Conservation (phyloP, 2,329 filamentous ascomycete genomes). For the Fusarium annulatum region DNA sequence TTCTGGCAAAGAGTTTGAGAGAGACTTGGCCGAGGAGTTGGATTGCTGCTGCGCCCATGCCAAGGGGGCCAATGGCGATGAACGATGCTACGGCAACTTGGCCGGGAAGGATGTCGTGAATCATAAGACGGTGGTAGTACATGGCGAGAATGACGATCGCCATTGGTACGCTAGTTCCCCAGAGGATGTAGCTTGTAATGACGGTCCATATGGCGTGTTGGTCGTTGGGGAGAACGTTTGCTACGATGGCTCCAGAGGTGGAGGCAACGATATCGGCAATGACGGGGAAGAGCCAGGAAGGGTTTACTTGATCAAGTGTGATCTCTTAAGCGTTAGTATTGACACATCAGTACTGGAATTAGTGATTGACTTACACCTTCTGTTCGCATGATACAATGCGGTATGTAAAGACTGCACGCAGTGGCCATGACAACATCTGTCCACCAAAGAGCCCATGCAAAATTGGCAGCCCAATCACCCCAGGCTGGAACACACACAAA, state of each 20-base stretch:
- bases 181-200: slow-evolving; percentile 68
- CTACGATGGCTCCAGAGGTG: slow-evolving; percentile 66
- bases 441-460: slow-evolving; percentile 67
- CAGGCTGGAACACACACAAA: slow-evolving; percentile 67
- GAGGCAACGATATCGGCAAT: slow-evolving; percentile 71
- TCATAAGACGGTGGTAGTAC: slow-evolving; percentile 70
- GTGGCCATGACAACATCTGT: slow-evolving; percentile 60
- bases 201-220: slow-evolving; percentile 66
- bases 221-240: slow-evolving; percentile 61
- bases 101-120: slow-evolving; percentile 68
- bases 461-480: slow-evolving; percentile 62
- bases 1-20: slow-evolving; percentile 45
- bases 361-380: slow-evolving; percentile 48
- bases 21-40: slow-evolving; percentile 57
- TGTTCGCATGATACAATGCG: slow-evolving; percentile 57
- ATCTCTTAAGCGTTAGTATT: slow-evolving; percentile 23
- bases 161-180: slow-evolving; percentile 65
- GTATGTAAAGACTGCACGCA: slow-evolving; percentile 59
- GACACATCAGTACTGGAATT: background rate
- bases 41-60: slow-evolving; percentile 68
- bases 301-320: slow-evolving; percentile 60
- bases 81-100: slow-evolving; percentile 72
- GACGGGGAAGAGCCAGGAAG: slow-evolving; percentile 70
- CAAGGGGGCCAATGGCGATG: slow-evolving; percentile 70
- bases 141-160: slow-evolving; percentile 67